Base-by-base conservation (phyloP, 768 basidiomycete genomes). In the Cyathus striatus region DNA sequence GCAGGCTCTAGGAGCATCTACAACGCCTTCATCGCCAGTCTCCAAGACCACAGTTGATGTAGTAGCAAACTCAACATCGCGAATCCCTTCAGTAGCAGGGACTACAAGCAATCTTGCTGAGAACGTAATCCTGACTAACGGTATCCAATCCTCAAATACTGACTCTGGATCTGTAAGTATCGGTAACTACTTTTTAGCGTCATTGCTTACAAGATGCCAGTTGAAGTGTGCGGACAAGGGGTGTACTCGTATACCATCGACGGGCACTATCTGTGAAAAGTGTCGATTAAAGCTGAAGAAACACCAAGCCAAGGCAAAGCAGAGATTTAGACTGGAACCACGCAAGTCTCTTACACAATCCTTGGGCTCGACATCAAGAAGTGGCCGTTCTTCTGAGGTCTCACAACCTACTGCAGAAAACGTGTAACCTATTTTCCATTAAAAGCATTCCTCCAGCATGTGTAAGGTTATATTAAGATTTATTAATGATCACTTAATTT, bases 221-320 rank as follows among this genome's bases (percentile, higher is more conserved):
- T 17, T 35, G 10, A n/a, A 37, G 24, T 69, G 67, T 41, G 46
- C 46, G 6, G 69, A 62, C 40, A 70, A 69, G 47, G 48, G 54
- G 5, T 78, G 76, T 50, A 59, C 48, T 39, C 70, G 75, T 2
- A 44, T 76, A 3, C 49, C 63, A 20, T 25, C 49, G 6, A 12
- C 38, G 0, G 64, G 65, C 17, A 55, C 58, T 5, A 45, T 75
- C 25, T 79, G 76, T 46, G 66, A 66, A 12, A 67, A 64, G 34
- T 78, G 76, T 49, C 65, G 62, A 46, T 33, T 54, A 22, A 63
- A 65, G 27, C 58, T 77, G 42, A 78, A 70, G 65, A 73, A 65
- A 49, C 66, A 62, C 16, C 66, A 69, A 49, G 65, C 58, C 26
- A 66, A 63, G 57, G 61, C 65, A 38, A 75, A 70, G 55, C 61